Conservation (phyloP, 1,284 basidiomycete genomes). For the Malassezia restricta region DNA sequence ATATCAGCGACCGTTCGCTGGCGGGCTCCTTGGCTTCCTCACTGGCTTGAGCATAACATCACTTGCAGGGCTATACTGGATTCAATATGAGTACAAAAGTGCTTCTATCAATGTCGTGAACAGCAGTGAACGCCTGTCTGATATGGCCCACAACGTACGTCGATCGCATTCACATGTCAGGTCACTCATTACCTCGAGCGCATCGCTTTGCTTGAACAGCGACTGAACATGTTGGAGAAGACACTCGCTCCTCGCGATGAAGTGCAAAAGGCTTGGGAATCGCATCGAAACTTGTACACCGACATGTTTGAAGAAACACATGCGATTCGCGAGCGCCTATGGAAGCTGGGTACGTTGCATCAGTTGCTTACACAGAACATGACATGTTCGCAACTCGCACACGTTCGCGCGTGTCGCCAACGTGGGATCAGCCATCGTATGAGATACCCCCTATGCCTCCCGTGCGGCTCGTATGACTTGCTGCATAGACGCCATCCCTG, state of each 20-base stretch:
- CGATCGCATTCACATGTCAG: neutral
- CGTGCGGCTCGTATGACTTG: constrained; percentile 6
- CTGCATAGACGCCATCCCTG: neutral
- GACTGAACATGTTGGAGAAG: neutral
- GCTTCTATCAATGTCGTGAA: constrained; percentile 3
- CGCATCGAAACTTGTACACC: constrained; percentile 6
- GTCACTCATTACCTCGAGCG: constrained; percentile 14
- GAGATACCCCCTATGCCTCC: constrained; percentile 1
- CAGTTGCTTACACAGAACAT: constrained; percentile 7
- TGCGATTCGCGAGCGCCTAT: constrained; percentile 12
- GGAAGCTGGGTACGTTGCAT: constrained; percentile 11
- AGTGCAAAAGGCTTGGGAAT: neutral
- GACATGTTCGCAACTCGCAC: constrained; percentile 13
- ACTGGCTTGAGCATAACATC: constrained; percentile 3
- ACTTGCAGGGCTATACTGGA: constrained; percentile 2
- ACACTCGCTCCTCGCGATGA: constrained; percentile 1
- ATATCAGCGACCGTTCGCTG: constrained; percentile 12
- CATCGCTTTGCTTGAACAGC: constrained; percentile 2
- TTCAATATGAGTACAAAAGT: constrained; percentile 8
- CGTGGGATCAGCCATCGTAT: constrained; percentile 1
- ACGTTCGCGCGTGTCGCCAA: neutral
- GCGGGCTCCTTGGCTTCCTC: constrained; percentile 9
- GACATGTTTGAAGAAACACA: constrained; percentile 15
- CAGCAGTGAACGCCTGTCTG: constrained; percentile 9
- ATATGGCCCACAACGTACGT: constrained; percentile 9